phyloP scores from a whole-genome alignment of 225 moss, liverwort and hornwort species.

The Pleurozium schreberi region DNA sequence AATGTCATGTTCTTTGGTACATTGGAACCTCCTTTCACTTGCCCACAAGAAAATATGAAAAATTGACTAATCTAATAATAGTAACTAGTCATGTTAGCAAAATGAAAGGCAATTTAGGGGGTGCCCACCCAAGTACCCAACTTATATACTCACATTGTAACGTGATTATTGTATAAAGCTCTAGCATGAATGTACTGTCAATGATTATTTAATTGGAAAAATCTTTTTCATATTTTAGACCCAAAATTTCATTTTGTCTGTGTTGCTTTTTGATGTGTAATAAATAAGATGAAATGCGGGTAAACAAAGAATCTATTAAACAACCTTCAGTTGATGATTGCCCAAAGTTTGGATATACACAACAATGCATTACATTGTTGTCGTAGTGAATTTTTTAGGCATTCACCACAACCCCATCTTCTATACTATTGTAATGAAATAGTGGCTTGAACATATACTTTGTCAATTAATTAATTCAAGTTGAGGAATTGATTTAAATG shows the following conservation, averaged over 20 bases:
- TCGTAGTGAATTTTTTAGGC: neutral
- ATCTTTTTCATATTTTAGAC: neutral
- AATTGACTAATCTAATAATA: neutral
- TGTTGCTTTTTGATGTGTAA: neutral
- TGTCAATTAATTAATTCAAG: neutral
- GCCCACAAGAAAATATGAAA: too few relatives aligned
- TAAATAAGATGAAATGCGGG: neutral
- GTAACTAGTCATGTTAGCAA: neutral
- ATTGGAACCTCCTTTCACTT: rapidly evolving
- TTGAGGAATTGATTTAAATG: neutral
- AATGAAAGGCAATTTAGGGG: rapidly evolving
- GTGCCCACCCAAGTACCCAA: rapidly evolving
- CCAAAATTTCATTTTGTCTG: neutral
- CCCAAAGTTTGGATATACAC: neutral
- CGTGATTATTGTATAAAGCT: rapidly evolving
- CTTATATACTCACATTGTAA: rapidly evolving
- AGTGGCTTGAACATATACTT: too few relatives aligned
- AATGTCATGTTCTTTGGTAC: rapidly evolving
- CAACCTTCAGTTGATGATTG: neutral
- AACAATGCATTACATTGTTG: neutral
- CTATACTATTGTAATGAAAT: too few relatives aligned
- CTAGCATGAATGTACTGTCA: neutral
- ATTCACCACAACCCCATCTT: neutral
- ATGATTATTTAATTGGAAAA: neutral
- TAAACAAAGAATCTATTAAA: neutral